Conservation (phyloP, 78 protist species). For the Neovahlkampfia damariscottae region DNA sequence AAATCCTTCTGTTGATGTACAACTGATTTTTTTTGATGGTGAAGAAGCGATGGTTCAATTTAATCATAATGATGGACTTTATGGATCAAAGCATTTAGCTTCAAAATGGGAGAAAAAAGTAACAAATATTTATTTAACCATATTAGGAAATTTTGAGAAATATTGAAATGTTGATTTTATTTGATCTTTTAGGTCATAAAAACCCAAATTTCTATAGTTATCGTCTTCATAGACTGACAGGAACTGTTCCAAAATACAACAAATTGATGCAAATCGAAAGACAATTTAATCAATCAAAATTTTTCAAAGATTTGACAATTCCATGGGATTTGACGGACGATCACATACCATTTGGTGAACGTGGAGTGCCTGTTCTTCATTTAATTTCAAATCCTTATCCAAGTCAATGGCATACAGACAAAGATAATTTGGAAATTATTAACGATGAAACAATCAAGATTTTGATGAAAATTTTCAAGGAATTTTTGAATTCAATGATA, state of each 20-base stretch:
- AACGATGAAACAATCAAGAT: neutral
- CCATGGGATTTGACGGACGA: no score
- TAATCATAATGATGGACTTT: slow-evolving; percentile 23
- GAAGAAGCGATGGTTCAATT: slow-evolving; percentile 47
- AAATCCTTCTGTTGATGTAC: neutral
- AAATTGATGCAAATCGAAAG: neutral
- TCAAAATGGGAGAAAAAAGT: neutral
- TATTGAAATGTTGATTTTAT: neutral
- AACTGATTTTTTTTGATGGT: slow-evolving; percentile 41
- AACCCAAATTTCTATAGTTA: neutral
- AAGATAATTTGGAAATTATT: neutral
- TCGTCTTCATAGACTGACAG: no score
- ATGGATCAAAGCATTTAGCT: slow-evolving; percentile 50
- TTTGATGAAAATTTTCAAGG: no score
- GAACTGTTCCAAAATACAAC: no score
- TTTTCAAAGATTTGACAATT: neutral
- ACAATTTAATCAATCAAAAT: neutral
- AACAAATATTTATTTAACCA: no score
- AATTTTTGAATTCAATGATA: no score
- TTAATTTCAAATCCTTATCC: slow-evolving; percentile 30
- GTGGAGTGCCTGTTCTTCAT: slow-evolving; percentile 34
- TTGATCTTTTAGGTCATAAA: neutral
- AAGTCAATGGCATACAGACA: slow-evolving; percentile 19
- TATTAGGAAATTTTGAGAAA: neutral
- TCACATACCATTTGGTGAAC: slow-evolving; percentile 24